Evolutionary conservation across 768 basidiomycete species (phyloP).

Genomic region (Psilocybe subaeruginosa): DNA sequence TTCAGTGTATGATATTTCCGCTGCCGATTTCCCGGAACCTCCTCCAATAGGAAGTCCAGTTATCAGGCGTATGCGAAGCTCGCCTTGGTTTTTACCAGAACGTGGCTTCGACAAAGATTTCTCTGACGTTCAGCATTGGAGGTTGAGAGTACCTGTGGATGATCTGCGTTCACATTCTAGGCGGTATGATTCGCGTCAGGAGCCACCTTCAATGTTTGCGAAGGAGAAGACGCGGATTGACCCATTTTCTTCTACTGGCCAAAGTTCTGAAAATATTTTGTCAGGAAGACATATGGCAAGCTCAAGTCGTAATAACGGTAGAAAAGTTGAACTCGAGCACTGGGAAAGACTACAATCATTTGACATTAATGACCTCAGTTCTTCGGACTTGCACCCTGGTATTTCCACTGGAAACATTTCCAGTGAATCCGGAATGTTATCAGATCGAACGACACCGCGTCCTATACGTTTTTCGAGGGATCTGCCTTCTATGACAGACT

Average conservation of each 20-base stretch:
- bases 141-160: background rate
- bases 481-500: too few relatives aligned
- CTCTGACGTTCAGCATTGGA: conserved; percentile 8
- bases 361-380: background rate
- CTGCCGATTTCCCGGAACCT: conserved; percentile 44
- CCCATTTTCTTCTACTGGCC: background rate
- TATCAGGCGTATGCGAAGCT: conserved; percentile 46
- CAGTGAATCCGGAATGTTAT: background rate
- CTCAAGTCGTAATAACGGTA: background rate
- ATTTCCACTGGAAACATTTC: background rate
- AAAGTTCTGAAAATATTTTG: background rate
- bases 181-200: background rate
- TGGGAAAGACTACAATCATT: background rate
- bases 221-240: background rate
- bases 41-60: conserved; percentile 42
- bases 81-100: conserved; percentile 38
- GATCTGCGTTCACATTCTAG: background rate
- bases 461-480: background rate
- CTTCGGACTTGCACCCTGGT: background rate
- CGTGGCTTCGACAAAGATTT: conserved; percentile 24
- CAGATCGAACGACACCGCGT: background rate
- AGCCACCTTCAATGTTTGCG: background rate
- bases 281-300: background rate
- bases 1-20: conserved; percentile 32
- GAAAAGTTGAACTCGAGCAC: background rate